Evolutionary conservation across 208 protist genomes (phyloP), one percentile per base, ranked within the genome.

Genomic region (Herpetomonas samuelpessoai): DNA sequence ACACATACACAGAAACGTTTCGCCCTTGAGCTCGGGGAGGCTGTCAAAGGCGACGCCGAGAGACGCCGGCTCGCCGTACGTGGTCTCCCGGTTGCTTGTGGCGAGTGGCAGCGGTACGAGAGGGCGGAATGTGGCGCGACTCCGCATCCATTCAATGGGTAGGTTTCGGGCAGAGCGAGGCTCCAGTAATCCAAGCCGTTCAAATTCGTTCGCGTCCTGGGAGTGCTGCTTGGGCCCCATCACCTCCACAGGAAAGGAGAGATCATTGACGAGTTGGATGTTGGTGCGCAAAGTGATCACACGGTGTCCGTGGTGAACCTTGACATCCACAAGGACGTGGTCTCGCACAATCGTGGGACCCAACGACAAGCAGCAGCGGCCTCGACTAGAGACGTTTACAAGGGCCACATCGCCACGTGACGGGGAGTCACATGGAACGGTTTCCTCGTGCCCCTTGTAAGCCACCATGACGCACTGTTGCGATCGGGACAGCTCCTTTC

Each of bases 31-130:
- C 28, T 68, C 63, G 0, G 82, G 77, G 14, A 92, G 59, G 30
- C 62, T 71, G 54, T 89, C 79, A 50, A 87, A 89, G 21, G 67
- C 68, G n/a, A 89, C 58, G 31, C 86, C 86, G 3, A 89, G 62
- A 6, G 71, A 44, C 31, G 63, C 67, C 18, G 59, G 18, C 9
- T 71, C 39, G 52, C 64, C 71, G 31, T 0, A 63, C 41, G 2
- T 50, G 22, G 16, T 14, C 2, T 16, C 27, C 0, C 46, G 1
- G 10, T 18, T 14, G 30, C n/a, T 26, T 19, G 30, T 25, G 9
- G 6, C 35, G 35, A 18, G 9, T 14, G 9, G 6, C 19, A 19
- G 4, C 44, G 9, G 4, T 19, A 22, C 16, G 16, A 24, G 10
- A 6, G 44, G 44, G 3, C 19, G 44, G 22, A 48, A 48, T 3